Evolutionary conservation across 805 yeast genomes (phyloP), one percentile per base, ranked within the genome.

Genomic region (Torulaspora franciscae): DNA sequence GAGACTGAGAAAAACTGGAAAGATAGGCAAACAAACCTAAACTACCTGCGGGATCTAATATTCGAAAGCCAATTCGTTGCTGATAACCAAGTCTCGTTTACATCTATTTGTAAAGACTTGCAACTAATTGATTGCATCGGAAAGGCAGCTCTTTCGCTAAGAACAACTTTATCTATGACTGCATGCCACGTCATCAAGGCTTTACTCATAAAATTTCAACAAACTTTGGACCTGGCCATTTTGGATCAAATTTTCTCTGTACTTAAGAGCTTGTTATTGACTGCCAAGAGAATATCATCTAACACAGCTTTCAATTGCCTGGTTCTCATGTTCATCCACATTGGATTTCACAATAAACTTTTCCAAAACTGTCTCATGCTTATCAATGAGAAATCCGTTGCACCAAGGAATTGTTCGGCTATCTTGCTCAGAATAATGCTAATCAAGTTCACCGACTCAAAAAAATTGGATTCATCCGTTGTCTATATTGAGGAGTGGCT

Each of bases 1-100:
- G 99, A 93, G 62, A 84, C 95, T 0, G 99, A 93, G 58, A 74
- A 74, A 47, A 93, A 93, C 60, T 93, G 99, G 99, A 65, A 70
- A 17, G 54, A 57, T 0, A 73, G 99, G 57, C 96, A 90, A 55
- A 73, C 75, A 42, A 69, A 69, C 40, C 74, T 88, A 2, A 56
- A 75, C 1, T 73, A 71, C 39, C 57, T 88, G 27, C 72, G 96
- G 45, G 69, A 75, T 26, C 8, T 40, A 22, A 23, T 48, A 19
- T 24, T 17, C 5, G 29, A 40, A 2, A 38, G 43, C 17, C 26
- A 38, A 5, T 45, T 39, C 19, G 36, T 48, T 14, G 17, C 15
- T 6, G 1, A 64, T 32, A 43, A 43, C 83, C 3, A 77, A 80
- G 55, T 65, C 0, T 67, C 67, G 41, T 65, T 75, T 23, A 51